phyloP scores from a whole-genome alignment of 495 filamentous ascomycete species.

The Hypoxylon cercidicola region DNA sequence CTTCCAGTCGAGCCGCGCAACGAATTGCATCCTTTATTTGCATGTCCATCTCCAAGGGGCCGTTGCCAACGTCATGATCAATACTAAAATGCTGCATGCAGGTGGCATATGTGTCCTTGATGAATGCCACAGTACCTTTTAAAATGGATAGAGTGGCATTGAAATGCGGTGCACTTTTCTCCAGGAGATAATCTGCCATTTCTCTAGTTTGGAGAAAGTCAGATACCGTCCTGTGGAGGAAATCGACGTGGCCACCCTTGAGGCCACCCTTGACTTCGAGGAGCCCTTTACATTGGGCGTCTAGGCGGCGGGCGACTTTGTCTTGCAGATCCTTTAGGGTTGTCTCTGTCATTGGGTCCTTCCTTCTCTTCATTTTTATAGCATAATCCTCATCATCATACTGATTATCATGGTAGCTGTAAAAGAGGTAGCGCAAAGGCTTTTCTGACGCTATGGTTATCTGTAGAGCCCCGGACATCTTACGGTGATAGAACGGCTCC shows the following conservation, averaged over 20 bases:
- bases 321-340: background rate
- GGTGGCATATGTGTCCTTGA: no score
- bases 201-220: slow-evolving; percentile 26
- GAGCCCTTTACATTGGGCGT: slow-evolving; percentile 22
- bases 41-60: no score
- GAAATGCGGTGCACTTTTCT: background rate
- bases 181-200: slow-evolving; percentile 12
- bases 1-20: no score
- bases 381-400: slow-evolving; percentile 22
- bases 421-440: background rate
- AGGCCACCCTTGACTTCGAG: slow-evolving; percentile 18
- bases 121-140: no score
- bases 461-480: slow-evolving; percentile 17
- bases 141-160: no score
- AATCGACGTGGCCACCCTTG: slow-evolving; percentile 10
- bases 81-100: no score
- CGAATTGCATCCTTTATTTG: no score
- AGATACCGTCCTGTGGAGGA: slow-evolving; percentile 35
- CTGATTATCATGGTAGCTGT: slow-evolving; percentile 13
- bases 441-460: background rate
- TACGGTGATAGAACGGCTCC: slow-evolving; percentile 19
- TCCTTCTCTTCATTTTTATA: no score
- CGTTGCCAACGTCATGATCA: no score
- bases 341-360: background rate
- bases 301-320: slow-evolving; percentile 17